A percentile compares a stretch with the other conserved stretches of the same genome.
phyloP scores from a whole-genome alignment of 164 flowering plant species.

The Chimonanthus salicifolius region DNA sequence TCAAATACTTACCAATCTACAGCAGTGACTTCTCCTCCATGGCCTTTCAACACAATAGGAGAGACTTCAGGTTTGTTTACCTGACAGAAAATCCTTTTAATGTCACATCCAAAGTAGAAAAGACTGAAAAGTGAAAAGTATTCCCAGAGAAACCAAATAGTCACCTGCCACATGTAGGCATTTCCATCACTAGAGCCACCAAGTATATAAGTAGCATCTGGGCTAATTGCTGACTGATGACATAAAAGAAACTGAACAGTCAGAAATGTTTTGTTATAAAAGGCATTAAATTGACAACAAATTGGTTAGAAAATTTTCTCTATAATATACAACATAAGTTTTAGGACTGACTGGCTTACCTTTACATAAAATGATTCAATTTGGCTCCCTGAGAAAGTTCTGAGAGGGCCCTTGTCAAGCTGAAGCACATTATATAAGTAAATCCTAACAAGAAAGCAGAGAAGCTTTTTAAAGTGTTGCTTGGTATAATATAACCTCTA shows the following conservation, averaged over 20 bases:
- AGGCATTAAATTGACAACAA: not conserved
- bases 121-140: not conserved
- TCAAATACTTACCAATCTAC: constrained; percentile 65
- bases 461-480: not conserved
- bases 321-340: not conserved
- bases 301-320: not conserved
- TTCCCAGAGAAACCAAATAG: not conserved
- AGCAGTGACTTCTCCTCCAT: constrained; percentile 87
- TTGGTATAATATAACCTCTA: not conserved
- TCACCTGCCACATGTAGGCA: constrained; percentile 92
- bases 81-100: constrained; percentile 26
- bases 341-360: constrained; percentile 31
- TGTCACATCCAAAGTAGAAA: not conserved
- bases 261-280: not conserved
- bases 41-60: constrained; percentile 60
- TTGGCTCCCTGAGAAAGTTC: constrained; percentile 60
- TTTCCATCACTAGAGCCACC: constrained; percentile 93
- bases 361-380: constrained; percentile 79
- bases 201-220: constrained; percentile 75
- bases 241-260: constrained; percentile 1
- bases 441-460: constrained; percentile 16
- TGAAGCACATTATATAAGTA: constrained; percentile 78
- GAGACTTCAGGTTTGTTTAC: constrained; percentile 57
- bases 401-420: constrained; percentile 73
- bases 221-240: constrained; percentile 75